Evolutionary conservation across 257 asterid species (phyloP).

Genomic region (Nicotiana attenuata): DNA sequence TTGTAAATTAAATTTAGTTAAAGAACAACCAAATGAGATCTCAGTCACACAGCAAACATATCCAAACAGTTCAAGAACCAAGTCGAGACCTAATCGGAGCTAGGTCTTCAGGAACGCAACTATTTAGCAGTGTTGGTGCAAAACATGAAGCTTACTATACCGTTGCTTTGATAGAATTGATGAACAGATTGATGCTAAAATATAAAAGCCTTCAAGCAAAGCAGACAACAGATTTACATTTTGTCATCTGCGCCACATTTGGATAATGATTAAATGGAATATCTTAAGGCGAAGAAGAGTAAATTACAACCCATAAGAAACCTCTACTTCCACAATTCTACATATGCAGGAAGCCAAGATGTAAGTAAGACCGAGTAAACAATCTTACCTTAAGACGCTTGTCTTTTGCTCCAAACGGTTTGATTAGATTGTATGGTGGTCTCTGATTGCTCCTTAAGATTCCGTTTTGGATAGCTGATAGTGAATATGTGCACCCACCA

Average conservation of each 20-base stretch:
- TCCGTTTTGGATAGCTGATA: slow-evolving; percentile 77
- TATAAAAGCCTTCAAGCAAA: not conserved
- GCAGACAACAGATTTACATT: not conserved
- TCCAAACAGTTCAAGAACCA: not conserved
- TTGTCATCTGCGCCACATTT: not conserved
- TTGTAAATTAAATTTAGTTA: not conserved
- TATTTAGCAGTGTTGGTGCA: not conserved
- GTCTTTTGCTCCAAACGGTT: slow-evolving; percentile 69
- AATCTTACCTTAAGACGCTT: slow-evolving; percentile 50
- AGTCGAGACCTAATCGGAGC: not conserved
- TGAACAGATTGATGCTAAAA: not conserved
- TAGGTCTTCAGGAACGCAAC: not conserved
- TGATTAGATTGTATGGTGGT: slow-evolving; percentile 75
- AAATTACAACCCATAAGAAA: not conserved
- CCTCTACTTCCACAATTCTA: not conserved
- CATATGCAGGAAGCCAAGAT: not conserved
- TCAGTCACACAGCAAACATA: not conserved
- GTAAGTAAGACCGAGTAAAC: not conserved
- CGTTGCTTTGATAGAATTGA: not conserved
- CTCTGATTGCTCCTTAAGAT: slow-evolving; percentile 87
- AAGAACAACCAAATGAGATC: not conserved
- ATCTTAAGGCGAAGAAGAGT: not conserved
- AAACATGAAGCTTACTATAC: not conserved
- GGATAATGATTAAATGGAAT: not conserved
- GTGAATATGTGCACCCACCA: slow-evolving; percentile 83